Evolutionary conservation across 2,329 filamentous ascomycete species (phyloP).

Genomic region (Calonectria multiphialidica): DNA sequence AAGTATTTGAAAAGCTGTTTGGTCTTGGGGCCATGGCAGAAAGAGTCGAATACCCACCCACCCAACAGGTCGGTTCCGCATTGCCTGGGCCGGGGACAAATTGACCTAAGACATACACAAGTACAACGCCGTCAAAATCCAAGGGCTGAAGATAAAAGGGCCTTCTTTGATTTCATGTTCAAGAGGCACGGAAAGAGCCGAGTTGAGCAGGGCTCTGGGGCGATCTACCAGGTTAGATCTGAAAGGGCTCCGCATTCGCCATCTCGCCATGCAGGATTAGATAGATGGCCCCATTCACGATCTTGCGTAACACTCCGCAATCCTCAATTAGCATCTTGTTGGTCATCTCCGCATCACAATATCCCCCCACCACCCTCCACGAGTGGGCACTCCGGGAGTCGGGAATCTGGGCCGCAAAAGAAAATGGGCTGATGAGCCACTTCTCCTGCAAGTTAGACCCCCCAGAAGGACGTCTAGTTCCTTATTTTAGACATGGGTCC

Average conservation of each 20-base stretch:
- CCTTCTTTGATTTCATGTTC: background rate
- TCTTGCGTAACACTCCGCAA: background rate
- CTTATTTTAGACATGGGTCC: background rate
- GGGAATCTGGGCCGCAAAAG: background rate
- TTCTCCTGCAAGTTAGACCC: background rate
- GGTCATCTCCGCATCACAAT: background rate
- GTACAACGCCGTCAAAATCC: background rate
- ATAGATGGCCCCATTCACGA: background rate
- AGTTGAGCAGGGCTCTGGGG: background rate
- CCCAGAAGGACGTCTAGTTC: background rate
- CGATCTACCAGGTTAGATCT: background rate
- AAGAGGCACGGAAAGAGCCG: background rate
- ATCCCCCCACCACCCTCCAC: background rate
- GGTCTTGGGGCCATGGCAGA: background rate
- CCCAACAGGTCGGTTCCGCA: background rate
- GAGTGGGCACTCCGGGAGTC: background rate
- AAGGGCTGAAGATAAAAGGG: background rate
- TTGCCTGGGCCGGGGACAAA: background rate
- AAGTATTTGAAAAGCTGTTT: background rate
- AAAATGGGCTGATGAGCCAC: background rate
- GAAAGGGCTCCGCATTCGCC: background rate
- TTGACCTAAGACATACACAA: background rate
- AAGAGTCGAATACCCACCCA: background rate
- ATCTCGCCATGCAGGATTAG: conserved; percentile 1
- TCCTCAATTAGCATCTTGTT: background rate